Base-by-base conservation (phyloP, 1,139 yeast species). In the Yamadazyma songkhlaensis region DNA sequence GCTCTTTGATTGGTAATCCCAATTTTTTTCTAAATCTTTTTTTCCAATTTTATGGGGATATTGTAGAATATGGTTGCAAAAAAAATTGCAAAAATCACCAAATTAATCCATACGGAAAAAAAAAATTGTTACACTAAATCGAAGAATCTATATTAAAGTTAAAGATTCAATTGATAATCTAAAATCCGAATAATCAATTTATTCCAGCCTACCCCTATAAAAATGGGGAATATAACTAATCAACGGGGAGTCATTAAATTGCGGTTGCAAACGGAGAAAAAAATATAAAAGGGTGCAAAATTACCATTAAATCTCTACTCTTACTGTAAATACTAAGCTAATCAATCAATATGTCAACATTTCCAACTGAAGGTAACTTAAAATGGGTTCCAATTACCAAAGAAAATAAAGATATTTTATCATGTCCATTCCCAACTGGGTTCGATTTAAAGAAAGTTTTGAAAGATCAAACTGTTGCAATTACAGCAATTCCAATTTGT, bases 401-500 rank as follows among this genome's bases (percentile, higher is more conserved):
- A 41, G 79, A 60, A 34, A 59, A 62, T 41, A 64, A 63, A 6
- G 67, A 54, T 27, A 56, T 77, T 34, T 58, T 67, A 39, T 71
- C 81, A 22, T 77, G 84, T 53, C 76, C 79, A 35, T 61, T 62
- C 34, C 89, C 89, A 33, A 55, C 62, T 29, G 63, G 62, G 25
- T 67, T 73, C 45, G 74, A 79, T 50, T 67, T 81, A 42, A 66
- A 69, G 43, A 66, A 67, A 55, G 38, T 72, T 48, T 61, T 65
- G 60, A 51, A 68, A 60, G 74, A 72, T 47, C 74, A 74, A 59
- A 77, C 73, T 48, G 74, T 85, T 32, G 79, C 85, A 31, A 70
- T 87, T 51, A 87, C 90, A 29, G 76, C 87, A 40, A 95, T 86
- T 21, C 96, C 96, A 44, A 95, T 95, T 47, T 95, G 96, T 17